Base-by-base conservation (phyloP, 345 rosid species). In the Pseudoturritis turrita region DNA sequence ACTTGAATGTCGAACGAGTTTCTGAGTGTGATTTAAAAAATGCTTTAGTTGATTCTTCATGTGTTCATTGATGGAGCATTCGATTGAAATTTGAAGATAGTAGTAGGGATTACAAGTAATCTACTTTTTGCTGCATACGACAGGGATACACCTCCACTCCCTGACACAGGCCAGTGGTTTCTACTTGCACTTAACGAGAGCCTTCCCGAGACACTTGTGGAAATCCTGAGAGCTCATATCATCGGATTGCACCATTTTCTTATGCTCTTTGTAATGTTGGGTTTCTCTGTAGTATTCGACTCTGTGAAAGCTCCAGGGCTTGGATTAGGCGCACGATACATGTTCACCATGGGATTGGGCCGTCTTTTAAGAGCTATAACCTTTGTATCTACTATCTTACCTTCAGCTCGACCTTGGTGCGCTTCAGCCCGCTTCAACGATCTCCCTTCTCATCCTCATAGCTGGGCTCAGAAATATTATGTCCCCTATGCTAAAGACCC, bases 351-450 rank as follows among this genome's bases (percentile, higher is more conserved):
- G 97, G 97, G 83, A 33, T 31, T 89, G 8, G 98, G 98, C 33
- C 98, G 96, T 62, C 87, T 94, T 73, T 91, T 94, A 72, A 88
- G 97, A 64, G 89, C 98, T 46, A 80, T 94, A 75, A 85, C 89
- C 57, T 94, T 94, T 66, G 81, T 80, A 18, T 89, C 98, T 10
- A 94, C 98, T 15, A 89, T 91, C 78, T 81, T 94, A 49, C 98
- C 97, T 62, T 94, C 98, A 71, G 86, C 96, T 36, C 81, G 97
- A 50, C 96, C 98, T 33, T 91, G 98, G 98, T 94, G 98, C 63
- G 96, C 95, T 72, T 70, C 82, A 31, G 50, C 86, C 14, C 89
- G 98, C 52, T 94, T 82, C 76, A 68, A 60, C 70, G 64, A 43
- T 43, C 83, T 88, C 9, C 97, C 97, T 14, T 61, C 85, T 41